Percentiles rank a stretch among this genome's conserved stretches.
These are phyloP conservation scores for Starmera amethionina DNA, from an alignment of 805 yeast species.

Conservation along the genomic window DNA sequence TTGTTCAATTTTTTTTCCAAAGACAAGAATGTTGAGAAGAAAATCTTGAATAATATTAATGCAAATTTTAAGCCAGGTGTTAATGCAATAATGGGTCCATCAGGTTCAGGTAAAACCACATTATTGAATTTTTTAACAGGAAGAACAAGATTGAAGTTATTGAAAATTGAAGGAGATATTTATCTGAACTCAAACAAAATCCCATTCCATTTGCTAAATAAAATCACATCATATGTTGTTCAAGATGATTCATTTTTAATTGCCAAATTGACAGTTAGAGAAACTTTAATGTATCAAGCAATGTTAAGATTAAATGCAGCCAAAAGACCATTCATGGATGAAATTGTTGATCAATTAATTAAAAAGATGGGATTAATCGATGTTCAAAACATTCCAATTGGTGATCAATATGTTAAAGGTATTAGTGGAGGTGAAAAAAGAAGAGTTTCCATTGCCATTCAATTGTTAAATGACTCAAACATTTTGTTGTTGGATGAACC, in stretches of 20 bases:
- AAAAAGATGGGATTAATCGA: conserved; percentile 58
- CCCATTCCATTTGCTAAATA: conserved; percentile 24
- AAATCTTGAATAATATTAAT: conserved; percentile 31
- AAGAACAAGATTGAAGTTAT: conserved; percentile 29
- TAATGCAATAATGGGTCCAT: conserved; percentile 74
- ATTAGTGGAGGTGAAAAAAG: conserved; percentile 77
- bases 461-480: conserved; percentile 61
- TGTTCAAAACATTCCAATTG: conserved; percentile 64
- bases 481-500: conserved; percentile 77
- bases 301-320: conserved; percentile 45
- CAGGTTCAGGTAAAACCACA: conserved; percentile 73
- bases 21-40: conserved; percentile 5
- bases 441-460: conserved; percentile 74
- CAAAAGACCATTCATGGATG: conserved; percentile 31
- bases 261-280: conserved; percentile 66
- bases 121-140: conserved; percentile 54
- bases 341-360: conserved; percentile 46
- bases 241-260: conserved; percentile 72
- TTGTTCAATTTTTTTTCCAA: background rate
- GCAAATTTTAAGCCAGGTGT: conserved; percentile 72
- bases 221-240: conserved; percentile 63
- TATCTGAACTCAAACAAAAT: conserved; percentile 31
- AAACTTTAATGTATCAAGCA: conserved; percentile 68
- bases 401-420: conserved; percentile 51
- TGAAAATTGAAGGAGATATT: conserved; percentile 30